Evolutionary conservation across 352 stramenopile species (phyloP).

Genomic region (Phytophthora tentaculata): DNA sequence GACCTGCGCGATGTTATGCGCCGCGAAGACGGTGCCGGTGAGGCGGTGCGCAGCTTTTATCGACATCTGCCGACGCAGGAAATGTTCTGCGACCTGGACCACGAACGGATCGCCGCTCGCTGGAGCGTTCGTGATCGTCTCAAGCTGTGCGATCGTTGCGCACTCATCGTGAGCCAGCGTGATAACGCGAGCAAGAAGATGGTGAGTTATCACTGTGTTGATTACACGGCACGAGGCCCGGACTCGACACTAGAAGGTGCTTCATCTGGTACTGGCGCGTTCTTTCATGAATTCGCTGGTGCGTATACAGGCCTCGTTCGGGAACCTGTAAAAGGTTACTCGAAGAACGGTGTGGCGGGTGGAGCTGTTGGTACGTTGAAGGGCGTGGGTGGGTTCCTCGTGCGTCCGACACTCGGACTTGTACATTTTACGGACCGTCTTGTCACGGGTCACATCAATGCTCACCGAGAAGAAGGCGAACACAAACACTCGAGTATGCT

Average conservation of each 20-base stretch:
- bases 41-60: constrained; percentile 88
- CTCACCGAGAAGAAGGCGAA: background rate
- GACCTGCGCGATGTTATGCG: constrained; percentile 71
- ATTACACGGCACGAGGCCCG: constrained; percentile 67
- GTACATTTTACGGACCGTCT: background rate
- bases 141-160: constrained; percentile 58
- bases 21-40: constrained; percentile 84
- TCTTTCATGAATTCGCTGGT: constrained; percentile 61
- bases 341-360: constrained; percentile 58
- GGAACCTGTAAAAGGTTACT: constrained; percentile 63
- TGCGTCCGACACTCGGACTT: background rate
- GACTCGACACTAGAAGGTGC: constrained; percentile 47
- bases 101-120: constrained; percentile 47
- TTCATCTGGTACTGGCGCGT: constrained; percentile 56
- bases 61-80: constrained; percentile 81
- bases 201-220: constrained; percentile 62
- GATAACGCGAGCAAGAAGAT: constrained; percentile 59
- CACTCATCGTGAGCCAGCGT: constrained; percentile 50
- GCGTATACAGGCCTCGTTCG: constrained; percentile 23
- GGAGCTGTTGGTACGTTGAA: constrained; percentile 11
- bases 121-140: background rate
- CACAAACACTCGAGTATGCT: background rate
- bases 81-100: constrained; percentile 86
- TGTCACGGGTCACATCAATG: background rate
- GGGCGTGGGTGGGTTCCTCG: background rate